Conservation (phyloP, 2,329 filamentous ascomycete genomes). For the Xylariaceae sp. region DNA sequence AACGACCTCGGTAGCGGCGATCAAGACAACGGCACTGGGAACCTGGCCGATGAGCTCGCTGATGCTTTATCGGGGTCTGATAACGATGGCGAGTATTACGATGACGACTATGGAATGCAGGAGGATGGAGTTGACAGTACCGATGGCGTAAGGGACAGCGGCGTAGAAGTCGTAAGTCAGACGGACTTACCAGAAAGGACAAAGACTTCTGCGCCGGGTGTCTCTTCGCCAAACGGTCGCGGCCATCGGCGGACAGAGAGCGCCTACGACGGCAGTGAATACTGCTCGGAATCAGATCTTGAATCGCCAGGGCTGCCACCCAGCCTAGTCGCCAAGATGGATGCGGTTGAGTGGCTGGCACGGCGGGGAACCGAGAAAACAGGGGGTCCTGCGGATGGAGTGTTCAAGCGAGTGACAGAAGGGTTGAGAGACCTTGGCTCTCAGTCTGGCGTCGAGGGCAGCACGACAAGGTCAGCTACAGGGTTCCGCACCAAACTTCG, state of each 20-base stretch:
- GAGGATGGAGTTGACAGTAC: constrained; percentile 24
- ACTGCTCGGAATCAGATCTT: constrained; percentile 67
- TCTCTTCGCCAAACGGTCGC: constrained; percentile 41
- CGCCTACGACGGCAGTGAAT: constrained; percentile 70
- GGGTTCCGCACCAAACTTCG: background rate
- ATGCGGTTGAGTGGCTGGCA: constrained; percentile 67
- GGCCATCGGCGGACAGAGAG: constrained; percentile 51
- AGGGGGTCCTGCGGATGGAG: constrained; percentile 59
- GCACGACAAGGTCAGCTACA: constrained; percentile 59
- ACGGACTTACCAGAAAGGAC: constrained; percentile 27
- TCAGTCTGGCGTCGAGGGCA: constrained; percentile 67
- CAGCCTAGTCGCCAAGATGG: constrained; percentile 64
- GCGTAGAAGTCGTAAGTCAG: constrained; percentile 40
- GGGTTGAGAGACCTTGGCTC: constrained; percentile 68
- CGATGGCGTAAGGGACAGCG: constrained; percentile 40
- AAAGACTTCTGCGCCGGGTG: constrained; percentile 41
- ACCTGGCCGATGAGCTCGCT: constrained; percentile 75
- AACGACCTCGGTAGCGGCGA: constrained; percentile 41
- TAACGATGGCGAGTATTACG: constrained; percentile 52
- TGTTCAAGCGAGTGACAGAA: constrained; percentile 65
- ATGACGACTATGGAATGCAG: constrained; percentile 36
- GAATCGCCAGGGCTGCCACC: constrained; percentile 65
- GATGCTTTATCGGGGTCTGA: constrained; percentile 66
- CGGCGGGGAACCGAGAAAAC: constrained; percentile 62
- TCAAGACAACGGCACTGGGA: constrained; percentile 60